phyloP scores from a whole-genome alignment of 306 rosid species.

The Malus domestica region ASM211411v1 NC_041790.1:17024001-17024500 shows the following conservation, averaged over 20 bases:
- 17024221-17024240: background rate
- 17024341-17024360: conserved; percentile 58
- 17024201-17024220: background rate
- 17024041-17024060: no score
- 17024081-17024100: no score
- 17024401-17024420: conserved; percentile 34
- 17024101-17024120: no score
- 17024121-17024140: background rate
- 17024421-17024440: conserved; percentile 22
- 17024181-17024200: background rate
- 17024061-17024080: no score
- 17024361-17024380: conserved; percentile 79
- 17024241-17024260: conserved; percentile 54
- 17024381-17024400: conserved; percentile 74
- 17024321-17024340: conserved; percentile 48
- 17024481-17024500: conserved; percentile 39
- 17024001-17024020: no score
- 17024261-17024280: conserved; percentile 19
- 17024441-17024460: conserved; percentile 39
- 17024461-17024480: conserved; percentile 39
- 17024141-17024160: background rate
- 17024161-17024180: background rate
- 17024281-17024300: conserved; percentile 47
- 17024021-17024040: no score
- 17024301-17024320: conserved; percentile 48